phyloP scores from a whole-genome alignment of 495 filamentous ascomycete genomes.

The Aspergillus heteromorphus region DNA sequence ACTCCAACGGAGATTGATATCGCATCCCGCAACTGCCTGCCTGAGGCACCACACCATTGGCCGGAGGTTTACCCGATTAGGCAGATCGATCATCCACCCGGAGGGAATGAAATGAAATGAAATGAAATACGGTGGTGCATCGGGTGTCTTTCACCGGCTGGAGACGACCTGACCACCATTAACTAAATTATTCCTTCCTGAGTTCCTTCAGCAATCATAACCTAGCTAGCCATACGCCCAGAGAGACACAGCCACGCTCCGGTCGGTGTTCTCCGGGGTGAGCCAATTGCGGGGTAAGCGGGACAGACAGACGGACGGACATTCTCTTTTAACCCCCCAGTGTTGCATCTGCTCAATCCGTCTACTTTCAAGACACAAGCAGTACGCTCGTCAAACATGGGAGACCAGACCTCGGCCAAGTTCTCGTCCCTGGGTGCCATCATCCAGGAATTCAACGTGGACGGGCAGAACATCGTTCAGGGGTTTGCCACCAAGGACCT shows the following conservation, averaged over 20 bases:
- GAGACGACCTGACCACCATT: no score
- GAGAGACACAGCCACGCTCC: not conserved
- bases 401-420: constrained; percentile 28
- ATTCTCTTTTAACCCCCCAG: not conserved
- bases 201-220: no score
- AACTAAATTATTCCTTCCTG: no score
- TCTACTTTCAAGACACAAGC: no score
- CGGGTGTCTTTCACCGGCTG: not conserved
- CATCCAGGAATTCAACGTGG: constrained; percentile 76
- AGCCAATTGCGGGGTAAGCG: not conserved
- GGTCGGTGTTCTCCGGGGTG: not conserved
- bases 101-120: not conserved
- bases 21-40: not conserved
- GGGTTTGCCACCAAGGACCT: constrained; percentile 67
- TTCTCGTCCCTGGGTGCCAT: constrained; percentile 86
- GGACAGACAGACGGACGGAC: not conserved
- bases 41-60: not conserved
- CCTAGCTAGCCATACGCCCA: no score
- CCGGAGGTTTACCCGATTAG: constrained; percentile 9
- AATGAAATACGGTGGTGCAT: no score
- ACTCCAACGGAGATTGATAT: no score
- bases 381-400: constrained; percentile 8
- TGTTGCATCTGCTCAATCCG: not conserved
- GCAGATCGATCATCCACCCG: not conserved
- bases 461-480: constrained; percentile 77